These are phyloP conservation scores for Hypericum perforatum DNA, from an alignment of 345 rosid genomes.

Conservation along the genomic window DNA sequence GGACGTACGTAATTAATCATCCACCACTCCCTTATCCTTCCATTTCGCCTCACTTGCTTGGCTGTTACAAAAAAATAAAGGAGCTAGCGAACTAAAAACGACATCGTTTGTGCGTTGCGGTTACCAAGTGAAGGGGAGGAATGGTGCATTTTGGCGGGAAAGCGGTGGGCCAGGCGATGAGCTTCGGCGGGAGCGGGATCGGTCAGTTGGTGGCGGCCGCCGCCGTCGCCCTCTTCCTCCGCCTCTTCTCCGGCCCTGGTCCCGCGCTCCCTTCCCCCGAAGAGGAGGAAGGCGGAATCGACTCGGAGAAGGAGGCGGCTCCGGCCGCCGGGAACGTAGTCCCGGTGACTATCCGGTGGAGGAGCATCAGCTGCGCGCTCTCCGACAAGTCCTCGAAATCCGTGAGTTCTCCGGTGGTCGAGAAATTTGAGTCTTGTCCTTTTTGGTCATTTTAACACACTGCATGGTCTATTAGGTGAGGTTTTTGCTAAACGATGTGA, in stretches of 20 bases:
- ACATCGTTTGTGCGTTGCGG: conserved; percentile 4
- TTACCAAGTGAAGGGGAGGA: background rate
- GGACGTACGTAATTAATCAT: no score
- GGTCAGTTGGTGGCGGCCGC: conserved; percentile 64
- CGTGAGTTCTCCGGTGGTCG: conserved; percentile 29
- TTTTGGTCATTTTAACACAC: no score
- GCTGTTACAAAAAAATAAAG: no score
- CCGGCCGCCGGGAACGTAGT: conserved; percentile 34
- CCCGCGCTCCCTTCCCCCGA: conserved; percentile 42
- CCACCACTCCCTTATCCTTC: no score
- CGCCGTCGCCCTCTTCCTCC: conserved; percentile 67
- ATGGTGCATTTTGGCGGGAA: conserved; percentile 68
- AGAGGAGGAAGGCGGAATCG: conserved; percentile 5
- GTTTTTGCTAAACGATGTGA: conserved; percentile 69
- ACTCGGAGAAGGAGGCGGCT: conserved; percentile 20
- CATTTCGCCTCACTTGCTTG: no score
- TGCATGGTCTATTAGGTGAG: conserved; percentile 37
- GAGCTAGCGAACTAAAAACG: no score
- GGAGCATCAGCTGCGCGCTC: conserved; percentile 72
- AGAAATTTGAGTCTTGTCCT: no score
- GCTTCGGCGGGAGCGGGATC: conserved; percentile 59
- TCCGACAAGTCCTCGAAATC: conserved; percentile 65
- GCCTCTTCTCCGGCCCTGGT: conserved; percentile 71
- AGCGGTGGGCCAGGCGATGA: conserved; percentile 42
- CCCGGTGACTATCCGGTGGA: conserved; percentile 80